Conservation (phyloP, 495 filamentous ascomycete genomes). For the Lasiosphaeriaceae sp. region DNA sequence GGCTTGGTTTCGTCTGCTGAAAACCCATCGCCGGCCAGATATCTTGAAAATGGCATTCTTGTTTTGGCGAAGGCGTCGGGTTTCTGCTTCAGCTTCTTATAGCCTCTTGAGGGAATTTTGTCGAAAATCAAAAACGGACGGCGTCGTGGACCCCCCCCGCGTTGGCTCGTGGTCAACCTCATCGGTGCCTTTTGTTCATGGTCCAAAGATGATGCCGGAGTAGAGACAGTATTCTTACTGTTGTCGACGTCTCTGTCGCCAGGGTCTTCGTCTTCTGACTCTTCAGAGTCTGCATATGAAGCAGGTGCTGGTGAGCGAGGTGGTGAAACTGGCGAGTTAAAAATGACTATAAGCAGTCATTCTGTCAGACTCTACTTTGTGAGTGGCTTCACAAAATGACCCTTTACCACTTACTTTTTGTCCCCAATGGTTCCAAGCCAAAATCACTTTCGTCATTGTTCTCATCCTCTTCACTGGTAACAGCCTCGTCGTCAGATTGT, state of each 20-base stretch:
- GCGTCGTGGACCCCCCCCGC: background rate
- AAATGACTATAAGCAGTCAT: background rate
- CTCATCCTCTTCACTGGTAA: background rate
- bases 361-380: too few species aligned
- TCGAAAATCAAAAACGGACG: slow-evolving; percentile 22
- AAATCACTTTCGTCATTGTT: background rate
- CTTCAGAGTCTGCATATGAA: background rate
- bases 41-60: background rate
- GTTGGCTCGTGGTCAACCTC: background rate
- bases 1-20: slow-evolving; percentile 21
- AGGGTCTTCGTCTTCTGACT: background rate
- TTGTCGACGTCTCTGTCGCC: background rate
- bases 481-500: background rate
- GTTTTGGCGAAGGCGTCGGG: background rate
- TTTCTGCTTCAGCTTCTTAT: slow-evolving; percentile 14
- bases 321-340: background rate
- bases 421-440: background rate
- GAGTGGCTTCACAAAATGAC: too few species aligned
- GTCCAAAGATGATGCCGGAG: background rate
- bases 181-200: background rate
- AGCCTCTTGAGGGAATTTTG: slow-evolving; percentile 11
- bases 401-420: too few species aligned
- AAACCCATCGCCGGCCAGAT: slow-evolving; percentile 21
- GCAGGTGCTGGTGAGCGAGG: background rate
- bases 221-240: background rate